Evolutionary conservation across 805 yeast species (phyloP), one percentile per base, ranked within the genome.

Genomic region (Yamadazyma olivae): DNA sequence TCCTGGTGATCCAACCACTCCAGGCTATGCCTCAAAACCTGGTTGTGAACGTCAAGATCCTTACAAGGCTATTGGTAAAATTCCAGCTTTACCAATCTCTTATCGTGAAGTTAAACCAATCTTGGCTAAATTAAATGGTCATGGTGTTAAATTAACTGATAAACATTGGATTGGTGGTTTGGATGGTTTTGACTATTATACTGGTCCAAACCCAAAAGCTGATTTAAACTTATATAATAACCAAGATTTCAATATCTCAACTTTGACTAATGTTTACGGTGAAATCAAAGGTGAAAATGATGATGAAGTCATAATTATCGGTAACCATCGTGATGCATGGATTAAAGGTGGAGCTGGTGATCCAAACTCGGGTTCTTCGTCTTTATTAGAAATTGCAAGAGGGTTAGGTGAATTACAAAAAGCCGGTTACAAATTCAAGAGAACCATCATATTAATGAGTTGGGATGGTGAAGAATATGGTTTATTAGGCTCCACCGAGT

Each of bases 1-100:
- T 33, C 87, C 89, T 0, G 90, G 90, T 9, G 91, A 83, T 51
- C 90, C 90, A 23, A 79, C 89, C 0, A 81, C 89, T 2, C 86
- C 87, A 6, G 87, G 86, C 3, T 77, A 75, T 61, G 72, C 86
- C 2, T 75, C 84, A 16, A 73, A 71, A 20, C 61, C 63, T 4
- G 68, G 60, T 20, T 61, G 44, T 16, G 62, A 52, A 19, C 58
- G 70, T 37, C 30, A 51, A 37, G 64, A 59, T 36, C 70, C 70
- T 5, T 46, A 53, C 39, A 32, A 45, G 27, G 57, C 66, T 25
- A 68, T 64, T 38, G 63, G 64, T 6, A 46, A 36, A 31, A 68
- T 68, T 35, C 74, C 74, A 2, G 71, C 54, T 4, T 63, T 68
- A 36, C 72, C 74, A 2, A 64, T 68, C 24, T 58, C 67, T 7